Evolutionary conservation across 2,329 filamentous ascomycete species (phyloP), one percentile per base, ranked within the genome.

Genomic region (Cytospora leucostoma): DNA sequence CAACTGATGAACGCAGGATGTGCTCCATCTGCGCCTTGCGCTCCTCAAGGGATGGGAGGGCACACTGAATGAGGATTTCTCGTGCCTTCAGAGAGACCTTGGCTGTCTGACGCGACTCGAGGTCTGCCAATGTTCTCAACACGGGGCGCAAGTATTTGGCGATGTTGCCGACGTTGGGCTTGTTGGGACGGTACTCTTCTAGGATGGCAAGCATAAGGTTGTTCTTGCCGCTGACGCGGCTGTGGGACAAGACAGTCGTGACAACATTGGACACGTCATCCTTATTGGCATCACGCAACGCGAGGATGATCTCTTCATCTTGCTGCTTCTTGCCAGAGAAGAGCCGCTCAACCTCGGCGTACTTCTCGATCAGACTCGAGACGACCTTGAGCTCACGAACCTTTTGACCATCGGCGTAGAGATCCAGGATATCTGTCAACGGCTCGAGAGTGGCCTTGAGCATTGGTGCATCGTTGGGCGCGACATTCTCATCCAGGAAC

Each of bases 41-140:
- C 83, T 99, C 95, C 77, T 98, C 95, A 21, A 99, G 83, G 3
- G 95, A 99, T 19, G 95, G 95, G 75, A 99, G 85, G 60, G 95
- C 93, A 74, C 93, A 97, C 78, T 98, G 95, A 68, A 99, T 99
- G 72, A 99, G 88, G 58, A 98, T 89, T 80, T 99, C 95, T 74
- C 95, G 91, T 53, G 95, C 94, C 84, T 99, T 99, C 69, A 99
- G 85, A 0, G 94, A 92, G 50, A 99, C 94, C 87, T 98, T 99
- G 68, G 94, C 92, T 12, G 94, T 95, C 57, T 84, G 73, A 81
- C 87, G 79, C 79, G 91, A 93, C 78, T 96, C 92, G 15, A 99
- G 86, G 75, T 99, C 95, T 0, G 95, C 93, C 69, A 99, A 83
- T 77, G 90, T 90, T 74, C 90, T 90, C 33, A 99, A 85, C 19